phyloP scores from a whole-genome alignment of 495 filamentous ascomycete species.

The Tuber magnatum region DNA sequence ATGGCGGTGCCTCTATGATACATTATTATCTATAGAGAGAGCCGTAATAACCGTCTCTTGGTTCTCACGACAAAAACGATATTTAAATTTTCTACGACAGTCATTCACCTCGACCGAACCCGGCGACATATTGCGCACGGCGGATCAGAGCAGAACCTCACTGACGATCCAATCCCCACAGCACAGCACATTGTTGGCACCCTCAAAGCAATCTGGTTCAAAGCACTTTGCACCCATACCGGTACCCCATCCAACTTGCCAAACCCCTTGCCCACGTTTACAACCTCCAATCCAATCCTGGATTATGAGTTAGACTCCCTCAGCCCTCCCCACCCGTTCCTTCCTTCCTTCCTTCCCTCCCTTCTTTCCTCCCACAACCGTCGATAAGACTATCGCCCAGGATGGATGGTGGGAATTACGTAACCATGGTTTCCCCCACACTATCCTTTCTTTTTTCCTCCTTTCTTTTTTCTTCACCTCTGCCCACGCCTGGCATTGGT shows the following conservation, averaged over 20 bases:
- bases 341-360: too few relatives aligned
- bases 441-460: not conserved
- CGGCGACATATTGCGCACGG: not conserved
- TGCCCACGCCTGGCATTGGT: not conserved
- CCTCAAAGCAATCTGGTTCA: not conserved
- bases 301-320: not conserved
- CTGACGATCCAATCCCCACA: too few relatives aligned
- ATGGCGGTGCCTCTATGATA: too few relatives aligned
- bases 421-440: not conserved
- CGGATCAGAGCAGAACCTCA: not conserved
- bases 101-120: not conserved
- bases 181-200: too few relatives aligned
- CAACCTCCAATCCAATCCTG: not conserved
- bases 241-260: not conserved
- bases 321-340: not conserved
- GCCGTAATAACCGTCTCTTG: too few relatives aligned
- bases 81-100: not conserved
- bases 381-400: not conserved
- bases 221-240: not conserved
- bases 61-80: too few relatives aligned
- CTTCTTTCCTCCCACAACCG: not conserved
- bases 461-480: too few relatives aligned
- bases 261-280: not conserved
- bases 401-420: not conserved
- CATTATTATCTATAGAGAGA: too few relatives aligned